Evolutionary conservation across 169 alveolate genomes (phyloP).

Genomic region (Plasmodium malariae): DNA sequence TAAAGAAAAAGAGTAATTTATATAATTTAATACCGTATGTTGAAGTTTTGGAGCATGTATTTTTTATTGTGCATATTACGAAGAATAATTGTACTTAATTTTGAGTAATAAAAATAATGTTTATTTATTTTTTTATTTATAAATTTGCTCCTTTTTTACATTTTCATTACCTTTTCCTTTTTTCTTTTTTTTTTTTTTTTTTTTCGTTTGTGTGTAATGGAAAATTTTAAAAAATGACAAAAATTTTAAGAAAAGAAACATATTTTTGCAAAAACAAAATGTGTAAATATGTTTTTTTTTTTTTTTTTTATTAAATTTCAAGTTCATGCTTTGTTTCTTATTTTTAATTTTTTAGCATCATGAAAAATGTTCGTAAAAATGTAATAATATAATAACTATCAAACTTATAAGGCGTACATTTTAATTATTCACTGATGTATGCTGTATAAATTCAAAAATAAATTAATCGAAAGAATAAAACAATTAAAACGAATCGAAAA

Average conservation of each 20-base stretch:
- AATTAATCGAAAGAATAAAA: too few relatives aligned
- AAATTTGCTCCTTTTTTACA: background rate
- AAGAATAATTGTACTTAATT: background rate
- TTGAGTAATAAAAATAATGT: background rate
- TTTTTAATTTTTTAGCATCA: constrained; percentile 6
- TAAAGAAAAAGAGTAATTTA: constrained; percentile 13
- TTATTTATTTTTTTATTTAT: constrained; percentile 14
- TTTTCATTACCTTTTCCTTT: background rate
- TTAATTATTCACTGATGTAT: too few relatives aligned
- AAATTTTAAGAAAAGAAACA: background rate
- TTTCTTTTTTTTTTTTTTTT: background rate
- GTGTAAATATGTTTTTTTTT: background rate
- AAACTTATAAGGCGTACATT: too few relatives aligned
- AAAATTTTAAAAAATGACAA: background rate
- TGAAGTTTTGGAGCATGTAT: background rate
- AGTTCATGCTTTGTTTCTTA: background rate
- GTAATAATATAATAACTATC: too few relatives aligned
- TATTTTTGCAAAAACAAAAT: constrained; percentile 5
- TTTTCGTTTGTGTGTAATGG: constrained; percentile 23
- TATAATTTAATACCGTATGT: background rate
- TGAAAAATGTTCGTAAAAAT: too few relatives aligned
- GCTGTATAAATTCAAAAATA: too few relatives aligned
- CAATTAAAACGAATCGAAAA: too few relatives aligned
- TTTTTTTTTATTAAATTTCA: background rate
- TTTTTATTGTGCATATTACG: background rate